These are phyloP conservation scores for Apiospora hydei DNA, from an alignment of 2,329 filamentous ascomycete genomes.

Conservation along the genomic window DNA sequence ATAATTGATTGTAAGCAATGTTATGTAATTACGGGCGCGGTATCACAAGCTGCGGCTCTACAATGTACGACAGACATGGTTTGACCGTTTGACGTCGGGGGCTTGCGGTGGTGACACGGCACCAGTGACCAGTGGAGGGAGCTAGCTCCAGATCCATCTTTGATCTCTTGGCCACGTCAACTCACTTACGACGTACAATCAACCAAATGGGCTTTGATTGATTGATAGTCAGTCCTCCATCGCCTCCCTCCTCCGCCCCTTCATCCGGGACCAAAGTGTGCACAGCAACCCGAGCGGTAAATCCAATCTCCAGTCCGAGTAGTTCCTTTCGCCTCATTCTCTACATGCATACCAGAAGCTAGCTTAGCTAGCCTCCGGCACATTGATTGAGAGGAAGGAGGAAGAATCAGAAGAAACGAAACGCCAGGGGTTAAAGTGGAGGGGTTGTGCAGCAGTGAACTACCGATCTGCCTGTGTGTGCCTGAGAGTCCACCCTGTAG, in stretches of 20 bases:
- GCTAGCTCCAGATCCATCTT: conserved; percentile 9
- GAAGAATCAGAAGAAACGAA: neutral
- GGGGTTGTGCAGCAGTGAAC: conserved; percentile 5
- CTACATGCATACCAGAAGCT: too few species aligned
- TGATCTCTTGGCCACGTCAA: conserved; percentile 13
- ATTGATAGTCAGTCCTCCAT: too few species aligned
- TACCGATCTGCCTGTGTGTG: neutral
- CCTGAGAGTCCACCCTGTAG: neutral
- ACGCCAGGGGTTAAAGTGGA: conserved; percentile 1
- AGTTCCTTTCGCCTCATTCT: neutral
- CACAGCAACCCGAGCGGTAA: neutral
- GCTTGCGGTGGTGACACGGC: neutral
- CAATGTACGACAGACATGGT: conserved; percentile 2
- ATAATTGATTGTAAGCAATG: too few species aligned
- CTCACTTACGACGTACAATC: neutral
- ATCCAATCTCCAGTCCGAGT: neutral
- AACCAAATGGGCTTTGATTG: too few species aligned
- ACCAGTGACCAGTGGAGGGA: conserved; percentile 8
- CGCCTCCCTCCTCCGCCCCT: too few species aligned
- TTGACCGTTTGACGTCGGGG: conserved; percentile 12
- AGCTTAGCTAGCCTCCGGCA: neutral
- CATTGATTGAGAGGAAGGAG: neutral
- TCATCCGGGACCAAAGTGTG: too few species aligned
- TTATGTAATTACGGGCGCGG: neutral
- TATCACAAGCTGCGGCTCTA: conserved; percentile 7